Base-by-base conservation (phyloP, 305 asterid genomes). In the Solanum hybrid region DNA sequence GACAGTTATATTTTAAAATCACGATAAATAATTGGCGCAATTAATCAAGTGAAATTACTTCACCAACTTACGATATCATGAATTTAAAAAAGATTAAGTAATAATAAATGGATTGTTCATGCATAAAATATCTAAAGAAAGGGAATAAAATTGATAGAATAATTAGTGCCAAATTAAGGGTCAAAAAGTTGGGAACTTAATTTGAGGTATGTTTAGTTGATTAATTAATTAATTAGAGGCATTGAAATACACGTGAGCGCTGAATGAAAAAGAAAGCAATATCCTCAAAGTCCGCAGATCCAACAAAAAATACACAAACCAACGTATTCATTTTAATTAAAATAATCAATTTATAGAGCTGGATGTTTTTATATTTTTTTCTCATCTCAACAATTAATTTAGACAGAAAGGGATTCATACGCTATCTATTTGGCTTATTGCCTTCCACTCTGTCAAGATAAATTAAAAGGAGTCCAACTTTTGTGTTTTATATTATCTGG, bases 261-360 rank as follows among this genome's bases (percentile, higher is more conserved):
- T 69, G 94, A 91, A 87, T 89, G 92, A 16, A 90, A 86, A 77
- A 87, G 89, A 91, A 89, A 89, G 92, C 95, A 92, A 94, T 90
- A 10, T 88, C 96, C 96, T 92, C 81, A 92, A 95, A 94, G 91
- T 92, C 95, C 94, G 97, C 92, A 92, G 92, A 92, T 93, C 96
- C 94, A 92, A 92, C 91, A 90, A 88, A 89, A 88, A 72, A 77
- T 75, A 60, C 93, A 91, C 90, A 89, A 90, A 84, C 88, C 92
- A 82, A 91, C 89, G 92, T 90, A 93, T 92, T 92, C 93, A 90
- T 88, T 31, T 60, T 36, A 76, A 87, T 87, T 46, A 86, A 92
- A 86, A 75, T 88, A 91, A 76, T 56, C 26, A 37, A 34, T 60
- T 26, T 81, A 46, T 84, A 24, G 20, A 46, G 73, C 40, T 46